Conservation (phyloP, 345 rosid species). For the Hibiscus syriacus region DNA sequence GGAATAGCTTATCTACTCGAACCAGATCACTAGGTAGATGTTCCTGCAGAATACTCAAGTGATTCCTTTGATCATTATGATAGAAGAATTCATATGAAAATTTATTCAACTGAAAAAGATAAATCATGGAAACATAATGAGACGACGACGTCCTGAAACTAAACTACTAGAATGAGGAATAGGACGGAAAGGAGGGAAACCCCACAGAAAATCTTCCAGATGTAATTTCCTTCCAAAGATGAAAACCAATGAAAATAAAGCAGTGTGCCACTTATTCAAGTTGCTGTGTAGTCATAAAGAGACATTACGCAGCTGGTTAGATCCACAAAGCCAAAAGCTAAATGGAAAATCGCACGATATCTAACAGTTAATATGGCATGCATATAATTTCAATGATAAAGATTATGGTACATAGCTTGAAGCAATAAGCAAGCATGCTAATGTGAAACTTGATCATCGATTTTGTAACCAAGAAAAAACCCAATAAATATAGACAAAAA, state of each 20-base stretch:
- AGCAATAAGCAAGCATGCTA: not conserved
- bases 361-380: not conserved
- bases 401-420: not conserved
- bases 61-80: not conserved
- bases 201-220: not conserved
- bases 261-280: not conserved
- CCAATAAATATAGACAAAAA: not conserved
- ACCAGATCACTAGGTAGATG: slow-evolving; percentile 77
- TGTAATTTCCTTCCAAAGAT: not conserved
- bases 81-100: not conserved
- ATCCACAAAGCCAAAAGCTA: not conserved
- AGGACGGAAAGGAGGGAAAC: not conserved
- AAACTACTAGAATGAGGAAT: not conserved
- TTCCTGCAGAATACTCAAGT: slow-evolving; percentile 42
- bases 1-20: slow-evolving; percentile 79
- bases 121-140: not conserved
- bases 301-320: not conserved
- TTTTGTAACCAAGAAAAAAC: not conserved
- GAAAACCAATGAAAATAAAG: not conserved
- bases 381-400: not conserved
- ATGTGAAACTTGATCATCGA: not conserved
- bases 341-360: not conserved
- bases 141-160: not conserved
- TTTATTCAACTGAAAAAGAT: not conserved
- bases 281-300: not conserved